Evolutionary conservation across 1,284 basidiomycete genomes (phyloP).

Genomic region (Pascua guehoae): DNA sequence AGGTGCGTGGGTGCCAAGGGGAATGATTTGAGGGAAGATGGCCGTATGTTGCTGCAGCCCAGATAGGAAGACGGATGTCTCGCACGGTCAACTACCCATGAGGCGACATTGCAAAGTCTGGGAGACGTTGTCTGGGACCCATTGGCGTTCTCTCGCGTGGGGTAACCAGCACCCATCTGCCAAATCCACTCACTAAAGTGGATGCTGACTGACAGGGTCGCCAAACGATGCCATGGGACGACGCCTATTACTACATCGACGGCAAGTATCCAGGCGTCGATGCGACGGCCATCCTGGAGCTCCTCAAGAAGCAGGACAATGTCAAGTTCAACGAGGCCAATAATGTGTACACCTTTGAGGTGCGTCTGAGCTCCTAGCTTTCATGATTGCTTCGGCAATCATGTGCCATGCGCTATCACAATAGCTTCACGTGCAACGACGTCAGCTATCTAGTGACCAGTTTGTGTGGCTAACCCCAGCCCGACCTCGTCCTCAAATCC

Average conservation of each 20-base stretch:
- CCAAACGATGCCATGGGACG: slow-evolving; percentile 29
- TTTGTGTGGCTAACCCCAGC: slow-evolving; percentile 21
- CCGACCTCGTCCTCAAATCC: slow-evolving; percentile 36
- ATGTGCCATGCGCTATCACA: too few relatives aligned
- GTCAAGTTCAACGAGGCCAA: slow-evolving; percentile 43
- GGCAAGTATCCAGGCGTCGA: slow-evolving; percentile 32
- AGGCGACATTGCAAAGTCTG: neutral
- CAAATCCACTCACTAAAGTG: too few relatives aligned
- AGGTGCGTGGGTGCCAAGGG: slow-evolving; percentile 18
- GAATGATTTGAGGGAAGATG: neutral
- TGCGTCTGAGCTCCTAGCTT: slow-evolving; percentile 16
- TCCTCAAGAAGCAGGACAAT: slow-evolving; percentile 38
- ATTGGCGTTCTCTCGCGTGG: too few relatives aligned
- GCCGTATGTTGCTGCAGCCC: neutral
- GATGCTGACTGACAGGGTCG: slow-evolving; percentile 19
- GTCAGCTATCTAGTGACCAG: too few relatives aligned
- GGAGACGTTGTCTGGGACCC: too few relatives aligned
- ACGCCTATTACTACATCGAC: slow-evolving; percentile 36
- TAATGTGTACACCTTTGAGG: slow-evolving; percentile 43
- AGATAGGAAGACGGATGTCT: neutral
- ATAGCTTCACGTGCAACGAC: too few relatives aligned
- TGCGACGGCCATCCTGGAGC: slow-evolving; percentile 30
- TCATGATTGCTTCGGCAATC: too few relatives aligned
- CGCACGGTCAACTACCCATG: neutral
- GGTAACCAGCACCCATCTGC: neutral